These are phyloP conservation scores for Onygenales sp. DNA, from an alignment of 2,329 filamentous ascomycete species.

Conservation along the genomic window DNA sequence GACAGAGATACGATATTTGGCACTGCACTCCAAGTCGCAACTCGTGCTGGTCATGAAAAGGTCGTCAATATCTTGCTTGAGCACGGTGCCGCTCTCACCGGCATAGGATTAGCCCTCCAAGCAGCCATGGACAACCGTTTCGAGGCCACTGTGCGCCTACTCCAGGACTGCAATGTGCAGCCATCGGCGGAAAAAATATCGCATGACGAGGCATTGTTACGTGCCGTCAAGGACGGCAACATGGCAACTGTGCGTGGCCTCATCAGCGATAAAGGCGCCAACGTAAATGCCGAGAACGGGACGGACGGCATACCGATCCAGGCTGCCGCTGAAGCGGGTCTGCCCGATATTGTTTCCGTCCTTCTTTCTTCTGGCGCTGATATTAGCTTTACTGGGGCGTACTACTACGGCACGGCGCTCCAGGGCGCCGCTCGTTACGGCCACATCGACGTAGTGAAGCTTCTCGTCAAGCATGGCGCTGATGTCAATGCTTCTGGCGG, in stretches of 20 bases:
- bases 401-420: slow-evolving; percentile 10
- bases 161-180: neutral
- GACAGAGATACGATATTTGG: neutral
- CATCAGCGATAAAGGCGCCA: neutral
- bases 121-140: neutral
- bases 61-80: slow-evolving; percentile 9
- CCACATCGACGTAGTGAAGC: slow-evolving; percentile 8
- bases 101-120: neutral
- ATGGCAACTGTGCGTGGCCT: neutral
- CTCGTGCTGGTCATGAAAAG: neutral
- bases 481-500: slow-evolving; percentile 9
- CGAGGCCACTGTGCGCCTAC: neutral
- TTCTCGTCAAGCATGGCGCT: slow-evolving; percentile 10
- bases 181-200: neutral
- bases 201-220: neutral
- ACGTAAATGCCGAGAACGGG: slow-evolving; percentile 6
- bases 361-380: slow-evolving; percentile 22
- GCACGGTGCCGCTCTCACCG: neutral
- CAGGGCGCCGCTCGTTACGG: slow-evolving; percentile 11
- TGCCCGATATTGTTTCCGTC: slow-evolving; percentile 18
- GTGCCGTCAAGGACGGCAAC: neutral
- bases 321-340: slow-evolving; percentile 16
- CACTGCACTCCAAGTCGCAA: slow-evolving; percentile 4
- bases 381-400: slow-evolving; percentile 14
- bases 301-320: slow-evolving; percentile 7